phyloP scores from a whole-genome alignment of 2,329 filamentous ascomycete genomes.

The Penicillium occitanis region DNA sequence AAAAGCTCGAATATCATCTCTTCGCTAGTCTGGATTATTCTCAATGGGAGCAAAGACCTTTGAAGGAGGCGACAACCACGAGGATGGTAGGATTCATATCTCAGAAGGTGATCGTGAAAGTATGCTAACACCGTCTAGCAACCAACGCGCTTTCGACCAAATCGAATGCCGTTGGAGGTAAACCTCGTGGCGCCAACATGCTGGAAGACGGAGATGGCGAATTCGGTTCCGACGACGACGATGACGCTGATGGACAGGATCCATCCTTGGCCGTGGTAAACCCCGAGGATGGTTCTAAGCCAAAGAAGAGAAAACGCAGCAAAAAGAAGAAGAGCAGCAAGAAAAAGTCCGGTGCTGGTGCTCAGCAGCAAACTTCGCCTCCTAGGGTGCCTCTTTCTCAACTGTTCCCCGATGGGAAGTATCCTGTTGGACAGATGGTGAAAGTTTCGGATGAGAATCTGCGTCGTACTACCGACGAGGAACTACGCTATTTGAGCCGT shows the following conservation, averaged over 20 bases:
- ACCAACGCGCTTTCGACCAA: constrained; percentile 23
- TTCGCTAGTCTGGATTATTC: not conserved
- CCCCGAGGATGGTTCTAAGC: constrained; percentile 38
- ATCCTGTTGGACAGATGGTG: constrained; percentile 51
- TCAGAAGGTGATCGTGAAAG: not conserved
- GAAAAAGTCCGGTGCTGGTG: constrained; percentile 23
- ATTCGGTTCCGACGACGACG: constrained; percentile 36
- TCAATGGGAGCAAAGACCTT: constrained; percentile 21
- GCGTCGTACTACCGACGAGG: constrained; percentile 49
- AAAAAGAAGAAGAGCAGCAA: constrained; percentile 25
- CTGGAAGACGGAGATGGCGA: constrained; percentile 47
- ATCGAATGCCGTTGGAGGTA: constrained; percentile 37
- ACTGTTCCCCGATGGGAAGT: constrained; percentile 47
- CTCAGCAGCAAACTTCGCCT: constrained; percentile 45
- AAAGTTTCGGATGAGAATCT: constrained; percentile 42
- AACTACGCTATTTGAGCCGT: constrained; percentile 45
- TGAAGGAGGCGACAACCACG: constrained; percentile 19
- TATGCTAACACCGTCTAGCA: not conserved
- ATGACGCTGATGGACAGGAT: constrained; percentile 26
- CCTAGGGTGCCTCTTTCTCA: constrained; percentile 49
- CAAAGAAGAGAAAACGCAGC: constrained; percentile 49
- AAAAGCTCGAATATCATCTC: not conserved
- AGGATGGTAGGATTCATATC: constrained; percentile 11
- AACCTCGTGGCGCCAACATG: constrained; percentile 44
- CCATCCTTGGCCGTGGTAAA: constrained; percentile 26